phyloP scores from a whole-genome alignment of 2,329 filamentous ascomycete species.

The Fusarium pseudocircinatum region DNA sequence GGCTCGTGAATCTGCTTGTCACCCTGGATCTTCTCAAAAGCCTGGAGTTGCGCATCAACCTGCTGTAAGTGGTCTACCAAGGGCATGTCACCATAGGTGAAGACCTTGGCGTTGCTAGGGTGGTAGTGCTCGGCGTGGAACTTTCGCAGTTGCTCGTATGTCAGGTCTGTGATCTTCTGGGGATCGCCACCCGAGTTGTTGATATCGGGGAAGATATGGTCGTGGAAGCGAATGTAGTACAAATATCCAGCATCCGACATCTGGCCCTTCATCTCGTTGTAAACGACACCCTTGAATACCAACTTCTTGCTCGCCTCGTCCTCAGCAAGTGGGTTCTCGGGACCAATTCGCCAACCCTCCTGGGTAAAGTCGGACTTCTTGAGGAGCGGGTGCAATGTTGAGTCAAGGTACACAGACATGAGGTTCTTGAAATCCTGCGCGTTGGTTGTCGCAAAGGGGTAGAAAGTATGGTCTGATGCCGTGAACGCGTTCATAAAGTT shows the following conservation, averaged over 20 bases:
- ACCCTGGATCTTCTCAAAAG: constrained; percentile 75
- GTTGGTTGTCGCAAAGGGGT: constrained; percentile 98
- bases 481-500: constrained; percentile 99
- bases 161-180: constrained; percentile 94
- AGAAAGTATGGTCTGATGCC: constrained; percentile 94
- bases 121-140: constrained; percentile 97
- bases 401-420: constrained; percentile 95
- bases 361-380: constrained; percentile 94
- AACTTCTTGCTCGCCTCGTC: constrained; percentile 70
- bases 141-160: constrained; percentile 85
- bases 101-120: constrained; percentile 94
- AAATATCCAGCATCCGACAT: constrained; percentile 98
- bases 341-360: constrained; percentile 96
- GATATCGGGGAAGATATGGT: constrained; percentile 91
- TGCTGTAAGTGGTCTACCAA: constrained; percentile 82
- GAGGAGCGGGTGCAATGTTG: constrained; percentile 87
- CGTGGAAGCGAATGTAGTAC: constrained; percentile 94
- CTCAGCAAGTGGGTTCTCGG: constrained; percentile 79
- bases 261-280: constrained; percentile 99
- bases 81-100: constrained; percentile 95
- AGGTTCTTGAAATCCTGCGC: constrained; percentile 94
- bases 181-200: constrained; percentile 98
- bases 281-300: constrained; percentile 97
- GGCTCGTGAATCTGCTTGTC: constrained; percentile 81
- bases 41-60: constrained; percentile 76